Evolutionary conservation across 2,329 filamentous ascomycete genomes (phyloP).

Genomic region (Endoconidiophora laricicola): DNA sequence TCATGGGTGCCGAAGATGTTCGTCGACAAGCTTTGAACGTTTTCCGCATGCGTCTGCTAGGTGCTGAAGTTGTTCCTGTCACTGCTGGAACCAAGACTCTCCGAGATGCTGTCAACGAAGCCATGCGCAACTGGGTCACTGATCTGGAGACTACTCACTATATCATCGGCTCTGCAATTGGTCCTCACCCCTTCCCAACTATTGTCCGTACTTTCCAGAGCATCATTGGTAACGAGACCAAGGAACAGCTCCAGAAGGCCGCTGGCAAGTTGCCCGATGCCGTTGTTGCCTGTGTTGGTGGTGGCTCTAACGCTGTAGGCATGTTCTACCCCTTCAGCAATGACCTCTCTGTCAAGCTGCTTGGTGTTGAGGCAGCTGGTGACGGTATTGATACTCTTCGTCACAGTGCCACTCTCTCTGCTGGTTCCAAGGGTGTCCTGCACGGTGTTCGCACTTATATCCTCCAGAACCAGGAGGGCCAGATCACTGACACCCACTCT

Average conservation of each 20-base stretch:
- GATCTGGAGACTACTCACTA: slow-evolving; percentile 91
- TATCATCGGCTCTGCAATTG: slow-evolving; percentile 94
- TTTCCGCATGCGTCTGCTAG: slow-evolving; percentile 93
- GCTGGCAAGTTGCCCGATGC: slow-evolving; percentile 85
- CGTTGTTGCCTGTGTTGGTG: slow-evolving; percentile 90
- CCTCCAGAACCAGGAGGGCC: slow-evolving; percentile 79
- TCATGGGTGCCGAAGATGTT: slow-evolving; percentile 90
- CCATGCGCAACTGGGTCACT: slow-evolving; percentile 84
- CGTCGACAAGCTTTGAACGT: slow-evolving; percentile 92
- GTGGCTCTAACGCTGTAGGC: slow-evolving; percentile 84
- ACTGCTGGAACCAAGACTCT: slow-evolving; percentile 76
- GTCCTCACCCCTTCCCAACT: slow-evolving; percentile 92
- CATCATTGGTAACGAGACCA: slow-evolving; percentile 89
- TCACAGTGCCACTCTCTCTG: slow-evolving; percentile 76
- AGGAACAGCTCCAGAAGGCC: slow-evolving; percentile 71
- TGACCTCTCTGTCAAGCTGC: slow-evolving; percentile 67
- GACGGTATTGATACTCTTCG: slow-evolving; percentile 75
- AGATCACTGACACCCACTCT: slow-evolving; percentile 90
- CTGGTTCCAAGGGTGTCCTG: slow-evolving; percentile 77
- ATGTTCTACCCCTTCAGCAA: slow-evolving; percentile 97
- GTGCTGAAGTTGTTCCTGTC: slow-evolving; percentile 81
- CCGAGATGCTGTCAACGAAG: slow-evolving; percentile 86
- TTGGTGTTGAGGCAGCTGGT: slow-evolving; percentile 89
- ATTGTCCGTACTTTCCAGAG: slow-evolving; percentile 97
- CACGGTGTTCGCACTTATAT: slow-evolving; percentile 95